Evolutionary conservation across 495 filamentous ascomycete genomes (phyloP).

Genomic region (Hypoxylon trugodes): DNA sequence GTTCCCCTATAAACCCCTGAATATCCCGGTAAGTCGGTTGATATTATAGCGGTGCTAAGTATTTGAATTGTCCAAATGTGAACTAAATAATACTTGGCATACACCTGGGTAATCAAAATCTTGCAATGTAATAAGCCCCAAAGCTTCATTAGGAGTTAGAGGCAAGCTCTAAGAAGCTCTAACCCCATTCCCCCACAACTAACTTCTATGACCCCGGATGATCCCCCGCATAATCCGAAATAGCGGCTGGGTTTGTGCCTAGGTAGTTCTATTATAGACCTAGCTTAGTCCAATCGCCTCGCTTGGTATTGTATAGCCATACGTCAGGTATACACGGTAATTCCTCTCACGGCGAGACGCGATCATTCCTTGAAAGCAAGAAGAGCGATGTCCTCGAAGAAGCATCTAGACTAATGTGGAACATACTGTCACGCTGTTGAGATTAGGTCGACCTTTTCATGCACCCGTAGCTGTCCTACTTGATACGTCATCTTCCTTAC

Average conservation of each 20-base stretch:
- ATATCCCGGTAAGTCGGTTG: slow-evolving; percentile 24
- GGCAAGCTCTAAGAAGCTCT: not conserved
- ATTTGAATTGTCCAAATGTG: not conserved
- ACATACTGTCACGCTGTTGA: too few relatives aligned
- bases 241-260: slow-evolving; percentile 2
- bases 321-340: not conserved
- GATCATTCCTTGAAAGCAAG: too few relatives aligned
- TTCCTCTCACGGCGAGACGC: not conserved
- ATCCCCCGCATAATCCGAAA: slow-evolving; percentile 24
- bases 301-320: not conserved
- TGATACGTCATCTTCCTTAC: too few relatives aligned
- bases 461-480: too few relatives aligned
- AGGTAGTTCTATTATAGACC: not conserved
- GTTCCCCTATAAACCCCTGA: slow-evolving; percentile 10
- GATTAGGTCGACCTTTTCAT: too few relatives aligned
- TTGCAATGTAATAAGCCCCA: not conserved
- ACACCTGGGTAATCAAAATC: too few relatives aligned
- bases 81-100: slow-evolving; percentile 1
- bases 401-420: too few relatives aligned
- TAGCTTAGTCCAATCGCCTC: slow-evolving; percentile 12
- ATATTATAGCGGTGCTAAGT: slow-evolving; percentile 16
- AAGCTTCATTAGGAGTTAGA: not conserved
- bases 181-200: slow-evolving; percentile 6
- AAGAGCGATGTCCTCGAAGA: too few relatives aligned
- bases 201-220: not conserved